A percentile compares a stretch with the other conserved stretches of the same genome.
Conservation (phyloP, 2,329 filamentous ascomycete species). For the Gyromitra esculenta region DNA sequence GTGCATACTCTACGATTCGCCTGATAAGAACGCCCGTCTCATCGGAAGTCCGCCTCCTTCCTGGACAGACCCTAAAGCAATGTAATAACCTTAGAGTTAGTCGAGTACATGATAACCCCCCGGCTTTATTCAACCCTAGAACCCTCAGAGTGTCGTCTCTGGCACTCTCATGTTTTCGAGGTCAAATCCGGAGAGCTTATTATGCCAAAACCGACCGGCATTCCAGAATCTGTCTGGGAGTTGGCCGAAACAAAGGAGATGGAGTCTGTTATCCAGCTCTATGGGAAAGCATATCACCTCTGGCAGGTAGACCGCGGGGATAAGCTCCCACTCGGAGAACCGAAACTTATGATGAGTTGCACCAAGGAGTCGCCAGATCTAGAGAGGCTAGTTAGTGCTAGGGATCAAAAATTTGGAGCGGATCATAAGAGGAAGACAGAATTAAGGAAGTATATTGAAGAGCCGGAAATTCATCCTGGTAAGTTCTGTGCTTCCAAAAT, state of each 20-base stretch:
- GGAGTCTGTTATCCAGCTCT: slow-evolving; percentile 76
- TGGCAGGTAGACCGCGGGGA: slow-evolving; percentile 83
- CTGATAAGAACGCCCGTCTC: slow-evolving; percentile 72
- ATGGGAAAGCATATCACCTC: slow-evolving; percentile 85
- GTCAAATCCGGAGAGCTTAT: slow-evolving; percentile 83
- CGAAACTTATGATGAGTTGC: slow-evolving; percentile 68
- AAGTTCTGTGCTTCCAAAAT: background rate
- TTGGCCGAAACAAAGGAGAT: slow-evolving; percentile 81
- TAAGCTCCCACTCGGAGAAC: slow-evolving; percentile 65
- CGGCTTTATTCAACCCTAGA: slow-evolving; percentile 74
- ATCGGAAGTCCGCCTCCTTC: slow-evolving; percentile 68
- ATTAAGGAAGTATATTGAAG: slow-evolving; percentile 62
- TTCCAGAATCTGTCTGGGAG: slow-evolving; percentile 75
- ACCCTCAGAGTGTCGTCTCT: slow-evolving; percentile 74
- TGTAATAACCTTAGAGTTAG: slow-evolving; percentile 10
- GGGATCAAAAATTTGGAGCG: slow-evolving; percentile 64
- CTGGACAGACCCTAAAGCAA: background rate
- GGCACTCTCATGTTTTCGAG: slow-evolving; percentile 81
- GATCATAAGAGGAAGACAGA: slow-evolving; percentile 64
- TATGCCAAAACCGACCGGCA: slow-evolving; percentile 70
- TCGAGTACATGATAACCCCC: slow-evolving; percentile 87
- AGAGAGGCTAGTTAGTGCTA: slow-evolving; percentile 62
- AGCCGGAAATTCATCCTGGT: slow-evolving; percentile 62
- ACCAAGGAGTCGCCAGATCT: slow-evolving; percentile 66
- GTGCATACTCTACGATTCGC: slow-evolving; percentile 83